Conservation (phyloP, 768 basidiomycete genomes). For the Agaricus subrufescens region DNA sequence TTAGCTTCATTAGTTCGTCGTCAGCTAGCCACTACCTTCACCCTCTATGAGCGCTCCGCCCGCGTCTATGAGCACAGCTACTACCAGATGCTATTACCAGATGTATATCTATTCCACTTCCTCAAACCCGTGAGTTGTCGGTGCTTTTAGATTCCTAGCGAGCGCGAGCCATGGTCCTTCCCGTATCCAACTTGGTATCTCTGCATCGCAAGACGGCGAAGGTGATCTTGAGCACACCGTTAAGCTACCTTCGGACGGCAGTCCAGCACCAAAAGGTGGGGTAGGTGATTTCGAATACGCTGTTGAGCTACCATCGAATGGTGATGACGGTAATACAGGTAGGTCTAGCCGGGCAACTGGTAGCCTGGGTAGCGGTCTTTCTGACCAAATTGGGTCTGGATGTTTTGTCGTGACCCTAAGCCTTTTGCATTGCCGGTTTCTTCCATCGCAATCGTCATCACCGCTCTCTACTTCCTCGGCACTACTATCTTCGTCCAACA, state of each 20-base stretch:
- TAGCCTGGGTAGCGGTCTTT: neutral
- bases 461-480: neutral
- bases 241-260: neutral
- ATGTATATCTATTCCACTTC: neutral
- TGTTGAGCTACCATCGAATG: neutral
- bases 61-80: too few relatives aligned
- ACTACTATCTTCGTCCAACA: neutral
- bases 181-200: neutral
- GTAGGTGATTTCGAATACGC: neutral
- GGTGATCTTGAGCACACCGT: neutral
- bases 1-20: neutral
- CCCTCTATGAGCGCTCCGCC: neutral
- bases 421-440: neutral
- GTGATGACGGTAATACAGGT: neutral
- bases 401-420: neutral
- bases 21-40: neutral
- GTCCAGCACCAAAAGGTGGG: neutral
- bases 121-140: neutral
- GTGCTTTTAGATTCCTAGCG: neutral
- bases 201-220: too few relatives aligned
- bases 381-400: neutral
- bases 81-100: neutral
- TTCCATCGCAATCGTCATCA: neutral
- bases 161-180: neutral
- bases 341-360: neutral